These are phyloP conservation scores for Pleurotus djamor DNA, from an alignment of 768 basidiomycete genomes.

Conservation along the genomic window DNA sequence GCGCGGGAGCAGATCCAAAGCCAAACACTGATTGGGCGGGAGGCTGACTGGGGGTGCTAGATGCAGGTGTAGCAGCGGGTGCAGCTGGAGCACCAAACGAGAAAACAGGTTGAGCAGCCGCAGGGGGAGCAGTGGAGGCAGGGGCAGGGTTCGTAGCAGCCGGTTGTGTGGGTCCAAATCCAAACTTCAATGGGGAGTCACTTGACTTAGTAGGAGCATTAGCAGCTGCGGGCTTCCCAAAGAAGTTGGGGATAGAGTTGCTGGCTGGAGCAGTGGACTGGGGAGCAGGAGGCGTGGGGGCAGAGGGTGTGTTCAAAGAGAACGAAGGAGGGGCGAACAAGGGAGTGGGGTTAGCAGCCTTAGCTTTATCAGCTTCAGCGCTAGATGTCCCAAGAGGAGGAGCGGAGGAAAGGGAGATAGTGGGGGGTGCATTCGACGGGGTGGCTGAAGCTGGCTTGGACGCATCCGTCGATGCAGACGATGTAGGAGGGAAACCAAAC, in stretches of 20 bases:
- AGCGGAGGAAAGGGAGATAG: too few relatives aligned
- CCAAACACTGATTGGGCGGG: too few relatives aligned
- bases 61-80: too few relatives aligned
- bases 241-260: slow-evolving; percentile 4
- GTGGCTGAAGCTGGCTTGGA: neutral
- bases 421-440: neutral
- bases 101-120: neutral
- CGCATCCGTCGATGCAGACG: slow-evolving; percentile 8
- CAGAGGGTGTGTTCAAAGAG: slow-evolving; percentile 13
- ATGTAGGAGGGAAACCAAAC: slow-evolving; percentile 16
- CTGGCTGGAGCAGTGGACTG: slow-evolving; percentile 5
- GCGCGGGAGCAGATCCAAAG: too few relatives aligned
- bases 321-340: neutral
- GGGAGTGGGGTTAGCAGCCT: slow-evolving; percentile 15
- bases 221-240: neutral
- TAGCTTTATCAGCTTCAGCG: slow-evolving; percentile 8
- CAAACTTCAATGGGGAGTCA: neutral
- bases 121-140: neutral
- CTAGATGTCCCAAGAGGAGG: slow-evolving; percentile 9
- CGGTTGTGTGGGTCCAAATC: neutral
- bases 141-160: neutral
- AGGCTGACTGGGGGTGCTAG: too few relatives aligned
- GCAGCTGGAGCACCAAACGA: neutral
- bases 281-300: slow-evolving; percentile 10
- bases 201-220: neutral